Conservation (phyloP, 1,139 yeast species). For the Cylindricascospora bacillispora region DNA sequence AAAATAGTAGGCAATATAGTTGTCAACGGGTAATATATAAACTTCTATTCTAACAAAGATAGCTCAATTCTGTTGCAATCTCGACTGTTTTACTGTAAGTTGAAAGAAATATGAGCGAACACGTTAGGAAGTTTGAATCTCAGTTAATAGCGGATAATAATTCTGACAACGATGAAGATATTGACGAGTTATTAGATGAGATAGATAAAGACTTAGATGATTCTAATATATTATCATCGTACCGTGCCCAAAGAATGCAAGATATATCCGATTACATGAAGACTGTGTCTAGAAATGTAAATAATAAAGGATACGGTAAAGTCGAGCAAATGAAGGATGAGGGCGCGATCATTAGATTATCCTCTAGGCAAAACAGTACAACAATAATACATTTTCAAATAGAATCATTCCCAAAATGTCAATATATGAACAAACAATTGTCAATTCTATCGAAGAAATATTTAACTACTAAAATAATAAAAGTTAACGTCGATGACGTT, state of each 20-base stretch:
- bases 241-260: constrained; percentile 55
- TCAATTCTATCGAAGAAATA: constrained; percentile 42
- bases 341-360: constrained; percentile 40
- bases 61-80: no score
- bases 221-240: constrained; percentile 35
- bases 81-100: no score
- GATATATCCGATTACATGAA: constrained; percentile 40
- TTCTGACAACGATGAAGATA: constrained; percentile 28
- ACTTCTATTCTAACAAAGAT: no score
- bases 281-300: constrained; percentile 28
- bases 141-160: constrained; percentile 11
- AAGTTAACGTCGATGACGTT: constrained; percentile 50
- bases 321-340: constrained; percentile 36
- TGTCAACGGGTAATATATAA: no score
- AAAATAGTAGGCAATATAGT: no score
- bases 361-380: constrained; percentile 30
- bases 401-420: constrained; percentile 48
- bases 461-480: constrained; percentile 39
- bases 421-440: constrained; percentile 41
- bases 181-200: constrained; percentile 40
- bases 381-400: constrained; percentile 56
- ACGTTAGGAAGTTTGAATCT: not conserved
- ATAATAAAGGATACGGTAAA: constrained; percentile 32
- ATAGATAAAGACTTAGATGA: constrained; percentile 60
- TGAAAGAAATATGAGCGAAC: not conserved